Evolutionary conservation across 371 early-diverging fungal species (phyloP).

Genomic region (Rhizopus sp.): DNA sequence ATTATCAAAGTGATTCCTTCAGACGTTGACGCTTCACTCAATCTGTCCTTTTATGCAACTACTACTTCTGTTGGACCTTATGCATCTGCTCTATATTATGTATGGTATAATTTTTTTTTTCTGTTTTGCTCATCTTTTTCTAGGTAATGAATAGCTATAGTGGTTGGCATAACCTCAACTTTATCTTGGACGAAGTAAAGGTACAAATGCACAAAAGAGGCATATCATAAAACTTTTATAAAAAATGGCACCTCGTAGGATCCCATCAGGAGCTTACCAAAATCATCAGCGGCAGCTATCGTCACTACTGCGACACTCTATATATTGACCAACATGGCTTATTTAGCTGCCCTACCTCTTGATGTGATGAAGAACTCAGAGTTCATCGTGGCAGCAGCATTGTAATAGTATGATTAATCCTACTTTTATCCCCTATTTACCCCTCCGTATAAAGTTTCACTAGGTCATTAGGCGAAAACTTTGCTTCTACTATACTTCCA

Average conservation of each 20-base stretch:
- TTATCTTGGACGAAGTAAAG: constrained; percentile 46
- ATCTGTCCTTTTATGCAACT: constrained; percentile 42
- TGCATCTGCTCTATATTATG: constrained; percentile 48
- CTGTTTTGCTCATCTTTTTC: background rate
- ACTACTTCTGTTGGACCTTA: constrained; percentile 35
- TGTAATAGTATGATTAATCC: constrained; percentile 23
- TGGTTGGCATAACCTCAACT: constrained; percentile 46
- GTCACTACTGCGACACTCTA: constrained; percentile 32
- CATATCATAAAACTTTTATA: background rate
- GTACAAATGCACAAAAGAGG: constrained; percentile 3
- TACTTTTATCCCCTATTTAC: background rate
- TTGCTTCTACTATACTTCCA: constrained; percentile 38
- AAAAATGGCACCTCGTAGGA: constrained; percentile 32
- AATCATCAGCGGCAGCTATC: constrained; percentile 35
- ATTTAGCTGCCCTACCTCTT: constrained; percentile 36
- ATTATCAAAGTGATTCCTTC: constrained; percentile 26
- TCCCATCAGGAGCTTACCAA: constrained; percentile 43
- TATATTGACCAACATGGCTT: constrained; percentile 40
- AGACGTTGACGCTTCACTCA: constrained; percentile 28
- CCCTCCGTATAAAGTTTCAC: constrained; percentile 31
- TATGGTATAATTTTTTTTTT: constrained; percentile 5
- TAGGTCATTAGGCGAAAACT: constrained; percentile 38
- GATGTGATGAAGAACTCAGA: constrained; percentile 38
- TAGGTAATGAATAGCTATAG: constrained; percentile 45
- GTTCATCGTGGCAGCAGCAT: constrained; percentile 46